These are phyloP conservation scores for Abortiporus biennis DNA, from an alignment of 1,284 basidiomycete species.

Conservation along the genomic window DNA sequence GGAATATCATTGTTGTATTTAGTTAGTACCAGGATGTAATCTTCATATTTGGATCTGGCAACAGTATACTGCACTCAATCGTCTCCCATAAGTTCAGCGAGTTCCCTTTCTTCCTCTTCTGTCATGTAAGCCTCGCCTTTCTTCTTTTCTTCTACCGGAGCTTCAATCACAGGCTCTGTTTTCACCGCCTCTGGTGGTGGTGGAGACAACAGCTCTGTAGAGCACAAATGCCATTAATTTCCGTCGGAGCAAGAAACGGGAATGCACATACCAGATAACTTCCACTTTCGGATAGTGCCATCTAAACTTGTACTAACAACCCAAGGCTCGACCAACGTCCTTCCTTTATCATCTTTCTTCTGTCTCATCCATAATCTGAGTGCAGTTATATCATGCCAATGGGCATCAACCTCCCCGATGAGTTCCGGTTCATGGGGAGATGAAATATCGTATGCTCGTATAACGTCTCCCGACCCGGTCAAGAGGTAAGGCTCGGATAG, in stretches of 20 bases:
- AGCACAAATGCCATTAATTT: constrained; percentile 1
- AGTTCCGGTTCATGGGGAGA: constrained; percentile 58
- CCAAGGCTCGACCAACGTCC: constrained; percentile 56
- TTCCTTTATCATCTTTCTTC: constrained; percentile 35
- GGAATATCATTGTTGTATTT: no score
- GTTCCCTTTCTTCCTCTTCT: constrained; percentile 75
- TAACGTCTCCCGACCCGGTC: constrained; percentile 77
- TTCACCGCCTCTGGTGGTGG: constrained; percentile 27
- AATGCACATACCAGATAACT: constrained; percentile 51
- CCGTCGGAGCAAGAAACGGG: neutral
- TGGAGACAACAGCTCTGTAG: constrained; percentile 46
- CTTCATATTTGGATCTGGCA: neutral
- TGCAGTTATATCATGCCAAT: constrained; percentile 82
- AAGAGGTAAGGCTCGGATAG: constrained; percentile 65
- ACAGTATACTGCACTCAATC: constrained; percentile 13
- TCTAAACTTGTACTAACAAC: constrained; percentile 81
- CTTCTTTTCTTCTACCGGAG: constrained; percentile 16
- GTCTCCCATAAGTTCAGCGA: constrained; percentile 73
- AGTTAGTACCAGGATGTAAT: neutral
- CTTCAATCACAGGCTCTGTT: constrained; percentile 17
- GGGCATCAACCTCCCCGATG: constrained; percentile 68
- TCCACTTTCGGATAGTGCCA: constrained; percentile 81
- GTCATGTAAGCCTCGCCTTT: constrained; percentile 37
- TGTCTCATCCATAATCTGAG: constrained; percentile 66
- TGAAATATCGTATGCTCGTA: constrained; percentile 70